Evolutionary conservation across 169 alveolate species (phyloP).

Genomic region (Fabrea salina): DNA sequence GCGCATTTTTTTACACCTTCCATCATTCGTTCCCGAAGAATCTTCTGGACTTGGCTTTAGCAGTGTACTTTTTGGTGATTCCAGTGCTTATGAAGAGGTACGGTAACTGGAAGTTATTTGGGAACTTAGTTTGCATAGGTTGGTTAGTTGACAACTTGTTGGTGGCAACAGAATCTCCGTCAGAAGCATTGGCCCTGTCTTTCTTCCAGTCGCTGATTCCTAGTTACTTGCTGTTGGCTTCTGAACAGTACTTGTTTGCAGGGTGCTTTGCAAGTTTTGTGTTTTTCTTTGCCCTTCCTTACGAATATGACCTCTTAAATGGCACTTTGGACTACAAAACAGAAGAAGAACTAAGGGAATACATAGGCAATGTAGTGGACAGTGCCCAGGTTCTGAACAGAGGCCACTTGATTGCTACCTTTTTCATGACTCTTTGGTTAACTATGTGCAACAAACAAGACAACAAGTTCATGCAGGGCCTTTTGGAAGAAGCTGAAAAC

Average conservation of each 20-base stretch:
- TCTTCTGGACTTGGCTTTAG: background rate
- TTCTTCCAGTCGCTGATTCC: background rate
- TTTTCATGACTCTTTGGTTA: background rate
- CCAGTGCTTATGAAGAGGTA: background rate
- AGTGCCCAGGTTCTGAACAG: background rate
- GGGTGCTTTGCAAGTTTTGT: background rate
- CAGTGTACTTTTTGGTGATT: background rate
- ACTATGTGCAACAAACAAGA: background rate
- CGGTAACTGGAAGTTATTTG: background rate
- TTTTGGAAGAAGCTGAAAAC: constrained; percentile 3
- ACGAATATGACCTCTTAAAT: background rate
- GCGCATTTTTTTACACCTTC: background rate
- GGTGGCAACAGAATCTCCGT: background rate
- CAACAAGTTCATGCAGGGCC: background rate
- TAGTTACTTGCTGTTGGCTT: background rate
- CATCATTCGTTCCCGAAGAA: too few relatives aligned
- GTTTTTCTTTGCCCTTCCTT: background rate
- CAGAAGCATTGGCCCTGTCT: background rate
- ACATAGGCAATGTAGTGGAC: background rate
- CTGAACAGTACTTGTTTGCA: background rate
- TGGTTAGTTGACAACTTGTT: constrained; percentile 1
- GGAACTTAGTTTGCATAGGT: background rate
- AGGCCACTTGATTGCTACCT: background rate
- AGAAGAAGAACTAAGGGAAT: background rate
- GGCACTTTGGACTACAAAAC: background rate